Conservation (phyloP, 768 basidiomycete genomes). For the Boletus rubescentipes region DNA sequence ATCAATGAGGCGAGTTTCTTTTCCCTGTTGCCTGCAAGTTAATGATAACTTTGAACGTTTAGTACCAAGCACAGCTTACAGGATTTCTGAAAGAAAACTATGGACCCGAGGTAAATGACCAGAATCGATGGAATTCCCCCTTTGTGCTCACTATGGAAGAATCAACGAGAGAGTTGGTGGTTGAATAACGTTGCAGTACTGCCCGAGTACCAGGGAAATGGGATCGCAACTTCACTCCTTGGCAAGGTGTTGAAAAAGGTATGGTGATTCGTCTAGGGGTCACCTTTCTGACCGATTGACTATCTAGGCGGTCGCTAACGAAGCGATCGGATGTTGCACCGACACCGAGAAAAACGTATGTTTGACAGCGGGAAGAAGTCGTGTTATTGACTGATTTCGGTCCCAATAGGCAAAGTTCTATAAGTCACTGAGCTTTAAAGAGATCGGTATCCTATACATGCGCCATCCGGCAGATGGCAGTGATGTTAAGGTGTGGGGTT, state of each 20-base stretch:
- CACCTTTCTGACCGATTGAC: neutral
- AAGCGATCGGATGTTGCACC: neutral
- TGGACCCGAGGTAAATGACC: neutral
- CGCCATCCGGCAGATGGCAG: neutral
- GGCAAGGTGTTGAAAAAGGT: constrained; percentile 1
- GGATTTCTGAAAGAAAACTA: neutral
- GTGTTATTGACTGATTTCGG: neutral
- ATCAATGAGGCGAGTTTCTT: neutral
- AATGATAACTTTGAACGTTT: neutral
- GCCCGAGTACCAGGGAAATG: constrained; percentile 1
- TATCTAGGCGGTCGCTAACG: neutral
- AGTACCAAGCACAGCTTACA: neutral
- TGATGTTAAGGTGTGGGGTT: neutral
- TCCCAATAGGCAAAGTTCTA: constrained; percentile 2
- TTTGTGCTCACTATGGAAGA: neutral
- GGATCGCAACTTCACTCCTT: neutral
- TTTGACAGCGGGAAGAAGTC: neutral
- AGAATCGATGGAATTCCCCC: neutral
- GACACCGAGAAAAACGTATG: constrained; percentile 6
- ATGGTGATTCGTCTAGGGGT: too few species aligned
- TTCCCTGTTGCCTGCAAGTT: too few species aligned
- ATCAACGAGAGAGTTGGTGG: neutral
- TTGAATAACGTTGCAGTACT: constrained; percentile 1
- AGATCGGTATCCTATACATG: neutral
- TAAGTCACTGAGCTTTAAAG: neutral